phyloP scores from a whole-genome alignment of 2,329 filamentous ascomycete genomes.

The Colletotrichum sp. region DNA sequence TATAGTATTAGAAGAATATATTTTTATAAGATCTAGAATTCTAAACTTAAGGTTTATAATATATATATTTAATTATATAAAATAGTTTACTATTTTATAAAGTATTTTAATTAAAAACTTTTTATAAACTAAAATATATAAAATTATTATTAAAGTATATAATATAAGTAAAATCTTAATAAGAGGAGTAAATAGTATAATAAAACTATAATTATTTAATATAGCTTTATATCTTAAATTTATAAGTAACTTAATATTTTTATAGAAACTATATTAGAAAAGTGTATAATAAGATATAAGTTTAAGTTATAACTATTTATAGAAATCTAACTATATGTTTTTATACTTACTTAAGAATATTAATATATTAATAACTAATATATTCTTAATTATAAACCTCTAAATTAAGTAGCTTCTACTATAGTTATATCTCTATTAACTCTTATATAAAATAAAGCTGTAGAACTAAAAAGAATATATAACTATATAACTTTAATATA shows the following conservation, averaged over 20 bases:
- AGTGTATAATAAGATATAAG: background rate
- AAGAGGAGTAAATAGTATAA: background rate
- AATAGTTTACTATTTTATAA: background rate
- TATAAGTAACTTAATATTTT: background rate
- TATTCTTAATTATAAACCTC: background rate
- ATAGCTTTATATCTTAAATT: background rate
- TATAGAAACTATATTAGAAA: background rate
- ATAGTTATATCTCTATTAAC: background rate
- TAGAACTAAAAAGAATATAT: background rate
- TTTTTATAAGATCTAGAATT: background rate
- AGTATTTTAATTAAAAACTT: accelerated
- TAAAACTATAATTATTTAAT: background rate
- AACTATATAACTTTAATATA: background rate
- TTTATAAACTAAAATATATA: background rate
- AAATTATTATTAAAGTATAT: background rate
- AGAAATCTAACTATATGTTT: background rate
- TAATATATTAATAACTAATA: background rate
- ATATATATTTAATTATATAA: background rate
- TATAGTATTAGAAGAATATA: background rate
- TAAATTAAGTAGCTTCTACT: background rate
- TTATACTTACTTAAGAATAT: background rate
- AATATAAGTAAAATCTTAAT: background rate
- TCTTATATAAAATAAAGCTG: background rate
- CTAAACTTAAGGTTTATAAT: background rate
- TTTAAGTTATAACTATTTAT: background rate